Evolutionary conservation across 2,329 filamentous ascomycete genomes (phyloP).

Genomic region (Calcarisporium arbuscula): DNA sequence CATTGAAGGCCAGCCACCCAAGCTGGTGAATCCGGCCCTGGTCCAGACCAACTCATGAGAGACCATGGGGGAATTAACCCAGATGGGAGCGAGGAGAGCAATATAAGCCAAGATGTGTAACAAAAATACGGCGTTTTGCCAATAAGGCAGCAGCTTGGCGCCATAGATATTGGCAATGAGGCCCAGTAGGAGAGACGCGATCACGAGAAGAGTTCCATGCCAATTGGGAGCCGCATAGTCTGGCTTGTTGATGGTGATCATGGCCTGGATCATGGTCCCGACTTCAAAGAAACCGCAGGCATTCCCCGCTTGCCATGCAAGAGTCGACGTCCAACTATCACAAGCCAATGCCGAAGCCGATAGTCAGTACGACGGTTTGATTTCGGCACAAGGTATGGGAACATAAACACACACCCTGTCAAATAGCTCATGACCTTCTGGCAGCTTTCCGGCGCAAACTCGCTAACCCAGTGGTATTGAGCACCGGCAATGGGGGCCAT

Average conservation of each 20-base stretch:
- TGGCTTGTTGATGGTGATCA: slow-evolving; percentile 8
- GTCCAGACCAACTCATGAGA: slow-evolving; percentile 7
- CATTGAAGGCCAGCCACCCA: slow-evolving; percentile 10
- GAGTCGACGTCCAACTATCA: slow-evolving; percentile 13
- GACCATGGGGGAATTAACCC: slow-evolving; percentile 10
- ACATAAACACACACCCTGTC: too few relatives aligned
- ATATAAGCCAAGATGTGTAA: slow-evolving; percentile 11
- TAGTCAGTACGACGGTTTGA: neutral
- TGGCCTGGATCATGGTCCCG: slow-evolving; percentile 11
- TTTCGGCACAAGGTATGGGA: too few relatives aligned
- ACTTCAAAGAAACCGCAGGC: slow-evolving; percentile 9
- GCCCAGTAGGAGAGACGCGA: slow-evolving; percentile 4
- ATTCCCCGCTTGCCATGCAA: slow-evolving; percentile 13
- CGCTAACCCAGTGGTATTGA: slow-evolving; percentile 15
- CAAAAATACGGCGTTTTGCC: slow-evolving; percentile 10
- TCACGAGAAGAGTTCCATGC: slow-evolving; percentile 11
- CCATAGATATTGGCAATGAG: slow-evolving; percentile 8
- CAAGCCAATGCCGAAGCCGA: neutral
- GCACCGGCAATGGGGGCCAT: slow-evolving; percentile 17
- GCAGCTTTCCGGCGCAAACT: slow-evolving; percentile 9
- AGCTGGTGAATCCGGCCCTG: slow-evolving; percentile 10
- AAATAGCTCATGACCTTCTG: slow-evolving; percentile 8
- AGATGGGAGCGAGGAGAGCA: slow-evolving; percentile 10
- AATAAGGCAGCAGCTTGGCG: slow-evolving; percentile 8
- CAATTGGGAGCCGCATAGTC: slow-evolving; percentile 7